A percentile compares a stretch with the other conserved stretches of the same genome.
phyloP scores from a whole-genome alignment of 2,329 filamentous ascomycete species.

The Lecanicillium sp. region DNA sequence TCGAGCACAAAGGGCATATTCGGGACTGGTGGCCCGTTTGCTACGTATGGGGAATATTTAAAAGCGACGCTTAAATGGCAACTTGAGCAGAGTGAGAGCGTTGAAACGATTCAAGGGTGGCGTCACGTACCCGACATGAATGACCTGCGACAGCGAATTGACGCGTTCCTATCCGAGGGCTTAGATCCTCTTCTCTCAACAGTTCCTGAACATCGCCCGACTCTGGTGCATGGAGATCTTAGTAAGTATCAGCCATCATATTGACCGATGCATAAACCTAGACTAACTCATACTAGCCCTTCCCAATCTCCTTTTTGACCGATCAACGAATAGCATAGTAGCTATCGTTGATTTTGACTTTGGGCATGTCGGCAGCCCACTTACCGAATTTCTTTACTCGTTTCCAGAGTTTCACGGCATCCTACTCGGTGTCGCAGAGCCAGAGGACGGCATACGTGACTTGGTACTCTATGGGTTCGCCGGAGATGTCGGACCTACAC shows the following conservation, averaged over 20 bases:
- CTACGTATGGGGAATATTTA: slow-evolving; percentile 4
- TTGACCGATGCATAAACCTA: too few species aligned
- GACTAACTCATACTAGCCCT: not conserved
- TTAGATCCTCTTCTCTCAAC: not conserved
- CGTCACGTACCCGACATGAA: not conserved
- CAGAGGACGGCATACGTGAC: slow-evolving; percentile 1
- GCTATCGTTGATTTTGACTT: slow-evolving; percentile 6
- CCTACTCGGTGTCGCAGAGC: slow-evolving; percentile 1
- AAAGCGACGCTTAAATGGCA: slow-evolving; percentile 5
- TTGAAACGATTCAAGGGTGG: slow-evolving; percentile 3
- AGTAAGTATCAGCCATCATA: not conserved
- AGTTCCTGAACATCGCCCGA: not conserved
- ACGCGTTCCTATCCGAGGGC: slow-evolving; percentile 1
- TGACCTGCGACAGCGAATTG: slow-evolving; percentile 4
- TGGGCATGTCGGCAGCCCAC: slow-evolving; percentile 1
- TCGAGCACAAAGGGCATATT: slow-evolving; percentile 4
- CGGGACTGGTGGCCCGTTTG: slow-evolving; percentile 1
- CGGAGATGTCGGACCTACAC: not conserved
- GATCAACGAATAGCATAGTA: not conserved
- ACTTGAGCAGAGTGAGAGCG: slow-evolving; percentile 1
- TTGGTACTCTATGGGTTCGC: slow-evolving; percentile 2
- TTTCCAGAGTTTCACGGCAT: slow-evolving; percentile 4
- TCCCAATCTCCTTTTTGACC: slow-evolving; percentile 5
- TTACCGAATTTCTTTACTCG: slow-evolving; percentile 5
- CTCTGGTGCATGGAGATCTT: slow-evolving; percentile 5